Evolutionary conservation across 192 early-diverging fungal species (phyloP).

Genomic region (Allomyces javanicus): DNA sequence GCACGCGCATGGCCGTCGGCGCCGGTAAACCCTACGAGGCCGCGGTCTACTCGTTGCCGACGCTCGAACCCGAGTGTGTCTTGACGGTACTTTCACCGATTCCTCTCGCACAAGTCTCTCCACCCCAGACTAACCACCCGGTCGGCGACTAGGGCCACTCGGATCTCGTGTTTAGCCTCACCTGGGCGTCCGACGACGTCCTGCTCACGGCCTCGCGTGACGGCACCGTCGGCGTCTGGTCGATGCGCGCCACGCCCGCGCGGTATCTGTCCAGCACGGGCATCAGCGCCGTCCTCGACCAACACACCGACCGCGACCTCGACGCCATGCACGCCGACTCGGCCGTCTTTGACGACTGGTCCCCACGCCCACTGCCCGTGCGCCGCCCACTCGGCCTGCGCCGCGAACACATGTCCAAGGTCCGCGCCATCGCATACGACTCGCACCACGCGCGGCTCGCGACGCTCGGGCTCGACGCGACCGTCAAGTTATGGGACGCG

Average conservation of each 20-base stretch:
- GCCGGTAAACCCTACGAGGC: slow-evolving; percentile 16
- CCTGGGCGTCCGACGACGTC: slow-evolving; percentile 15
- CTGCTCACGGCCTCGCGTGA: slow-evolving; percentile 25
- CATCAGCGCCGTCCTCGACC: too few species aligned
- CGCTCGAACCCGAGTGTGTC: background rate
- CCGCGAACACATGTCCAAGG: slow-evolving; percentile 16
- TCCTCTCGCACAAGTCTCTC: too few species aligned
- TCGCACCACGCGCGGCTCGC: slow-evolving; percentile 1
- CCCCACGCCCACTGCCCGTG: background rate
- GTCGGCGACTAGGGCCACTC: slow-evolving; percentile 20
- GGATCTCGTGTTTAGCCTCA: slow-evolving; percentile 31
- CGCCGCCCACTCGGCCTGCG: slow-evolving; percentile 1
- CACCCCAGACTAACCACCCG: slow-evolving; percentile 18
- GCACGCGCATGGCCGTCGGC: slow-evolving; percentile 27
- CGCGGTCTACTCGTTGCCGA: slow-evolving; percentile 1
- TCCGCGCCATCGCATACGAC: slow-evolving; percentile 20
- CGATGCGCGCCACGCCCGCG: background rate
- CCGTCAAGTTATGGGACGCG: slow-evolving; percentile 25
- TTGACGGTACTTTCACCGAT: too few species aligned
- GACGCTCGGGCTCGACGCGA: slow-evolving; percentile 23
- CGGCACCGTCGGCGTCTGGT: slow-evolving; percentile 13
- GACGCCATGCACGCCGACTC: too few species aligned
- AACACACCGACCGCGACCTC: too few species aligned
- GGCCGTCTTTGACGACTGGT: background rate
- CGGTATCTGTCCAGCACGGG: too few species aligned